Base-by-base conservation (phyloP, 1,139 yeast genomes). In the Debaryomycetaceae sp. region DNA sequence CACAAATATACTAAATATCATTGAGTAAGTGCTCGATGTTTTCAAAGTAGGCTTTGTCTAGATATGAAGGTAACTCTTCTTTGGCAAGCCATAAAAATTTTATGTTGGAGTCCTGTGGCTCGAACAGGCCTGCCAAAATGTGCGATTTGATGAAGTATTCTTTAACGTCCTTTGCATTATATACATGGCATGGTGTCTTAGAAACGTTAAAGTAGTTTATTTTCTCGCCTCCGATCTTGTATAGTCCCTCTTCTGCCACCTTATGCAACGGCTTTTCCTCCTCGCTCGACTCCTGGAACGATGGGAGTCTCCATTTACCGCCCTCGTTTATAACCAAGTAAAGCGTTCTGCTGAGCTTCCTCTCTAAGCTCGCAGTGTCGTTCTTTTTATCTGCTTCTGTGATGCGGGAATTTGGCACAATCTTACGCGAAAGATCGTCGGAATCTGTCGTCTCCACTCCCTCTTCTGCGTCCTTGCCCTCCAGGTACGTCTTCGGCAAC, bases 201-300 rank as follows among this genome's bases (percentile, higher is more conserved):
- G 98, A 87, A 14, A 92, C 96, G 16, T 87, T 80, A 86, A 95
- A 92, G 38, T 91, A 84, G 61, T 88, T 85, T 58, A 92, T 78
- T 41, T 74, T 63, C 14, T 73, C 77, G 31, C 96, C 96, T 19
- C 96, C 96, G 30, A 86, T 56, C 30, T 65, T 56, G 58, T 79
- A 74, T 43, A 92, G 65, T 1, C 95, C 95, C 39, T 76, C 65
- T 60, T 87, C 89, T 4, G 96, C 96, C 35, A 81, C 74, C 42
- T 66, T 69, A 59, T 88, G 92, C 53, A 89, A 73, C 18, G 91
- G 79, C 36, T 64, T 66, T 6, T 47, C 42, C 31, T 49, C 53
- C 19, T 47, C 39, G 6, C 59, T 55, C 11, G 53, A 44, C 2
- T 75, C 67, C 4, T 65, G 64, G 51, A 88, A 87, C 16, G 80